These are phyloP conservation scores for Kodamaea laetipori DNA, from an alignment of 805 yeast genomes.

Conservation along the genomic window DNA sequence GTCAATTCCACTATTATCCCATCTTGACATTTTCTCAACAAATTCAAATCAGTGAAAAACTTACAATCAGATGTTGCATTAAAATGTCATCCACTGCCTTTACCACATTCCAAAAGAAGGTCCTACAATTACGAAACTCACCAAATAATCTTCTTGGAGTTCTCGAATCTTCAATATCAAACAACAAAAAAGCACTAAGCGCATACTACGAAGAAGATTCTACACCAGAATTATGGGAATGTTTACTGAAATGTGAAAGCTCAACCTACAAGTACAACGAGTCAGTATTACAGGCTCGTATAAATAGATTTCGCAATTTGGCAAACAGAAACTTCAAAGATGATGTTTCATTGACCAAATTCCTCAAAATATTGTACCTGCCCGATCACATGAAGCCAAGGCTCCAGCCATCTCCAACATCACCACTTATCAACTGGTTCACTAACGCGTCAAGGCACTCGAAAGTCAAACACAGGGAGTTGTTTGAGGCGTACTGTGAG, in stretches of 20 bases:
- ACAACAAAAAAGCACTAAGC: not conserved
- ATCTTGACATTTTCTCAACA: too few relatives aligned
- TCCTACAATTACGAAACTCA: not conserved
- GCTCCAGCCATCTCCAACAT: conserved; percentile 3
- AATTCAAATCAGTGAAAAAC: too few relatives aligned
- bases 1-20: too few relatives aligned
- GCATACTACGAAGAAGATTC: not conserved
- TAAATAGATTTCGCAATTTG: not conserved
- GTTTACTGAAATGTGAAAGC: conserved; percentile 6
- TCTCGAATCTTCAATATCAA: not conserved
- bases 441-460: conserved; percentile 17
- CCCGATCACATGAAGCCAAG: conserved; percentile 5
- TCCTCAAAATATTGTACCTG: conserved; percentile 25
- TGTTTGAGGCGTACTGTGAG: conserved; percentile 28
- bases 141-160: not conserved
- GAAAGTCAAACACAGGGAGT: conserved; percentile 26
- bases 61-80: too few relatives aligned
- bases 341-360: conserved; percentile 12
- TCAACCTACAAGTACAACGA: conserved; percentile 8
- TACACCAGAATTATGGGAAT: not conserved
- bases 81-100: too few relatives aligned
- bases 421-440: conserved; percentile 8
- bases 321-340: conserved; percentile 6
- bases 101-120: not conserved
- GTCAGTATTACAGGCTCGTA: conserved; percentile 3